Percentiles rank a stretch among this genome's conserved stretches.
Evolutionary conservation across 805 yeast genomes (phyloP).

Genomic region (Schizosaccharomyces osmophilus): DNA sequence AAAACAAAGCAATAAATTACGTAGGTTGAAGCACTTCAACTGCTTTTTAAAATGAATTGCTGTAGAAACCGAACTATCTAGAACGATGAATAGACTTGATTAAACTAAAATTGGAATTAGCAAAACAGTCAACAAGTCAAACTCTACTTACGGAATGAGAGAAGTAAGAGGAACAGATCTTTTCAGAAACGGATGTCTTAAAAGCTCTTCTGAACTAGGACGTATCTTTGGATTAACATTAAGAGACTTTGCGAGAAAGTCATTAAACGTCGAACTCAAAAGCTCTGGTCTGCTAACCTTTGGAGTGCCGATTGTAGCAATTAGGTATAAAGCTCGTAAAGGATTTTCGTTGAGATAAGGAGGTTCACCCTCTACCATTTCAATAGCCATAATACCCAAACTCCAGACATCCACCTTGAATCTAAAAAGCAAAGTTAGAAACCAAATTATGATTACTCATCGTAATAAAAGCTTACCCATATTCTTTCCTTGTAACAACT

Average conservation of each 20-base stretch:
- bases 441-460: background rate
- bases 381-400: constrained; percentile 90
- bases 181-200: constrained; percentile 15
- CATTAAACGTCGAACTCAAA: constrained; percentile 36
- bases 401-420: constrained; percentile 94
- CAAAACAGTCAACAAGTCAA: background rate
- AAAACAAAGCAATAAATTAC: background rate
- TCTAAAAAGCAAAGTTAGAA: background rate
- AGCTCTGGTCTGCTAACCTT: constrained; percentile 70
- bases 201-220: constrained; percentile 50
- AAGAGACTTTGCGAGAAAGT: constrained; percentile 52
- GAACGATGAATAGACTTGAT: background rate
- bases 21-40: background rate
- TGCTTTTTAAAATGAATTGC: background rate
- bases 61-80: background rate
- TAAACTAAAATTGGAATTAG: background rate
- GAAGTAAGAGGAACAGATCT: constrained; percentile 8
- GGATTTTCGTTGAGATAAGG: constrained; percentile 95
- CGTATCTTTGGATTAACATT: constrained; percentile 65
- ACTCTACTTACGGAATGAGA: constrained; percentile 6
- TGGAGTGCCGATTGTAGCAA: constrained; percentile 94
- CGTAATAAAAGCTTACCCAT: constrained; percentile 28
- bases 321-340: constrained; percentile 70
- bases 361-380: constrained; percentile 98
- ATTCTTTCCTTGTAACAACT: constrained; percentile 80